Conservation (phyloP, 2,329 filamentous ascomycete genomes). For the Corniculantispora saksenae region DNA sequence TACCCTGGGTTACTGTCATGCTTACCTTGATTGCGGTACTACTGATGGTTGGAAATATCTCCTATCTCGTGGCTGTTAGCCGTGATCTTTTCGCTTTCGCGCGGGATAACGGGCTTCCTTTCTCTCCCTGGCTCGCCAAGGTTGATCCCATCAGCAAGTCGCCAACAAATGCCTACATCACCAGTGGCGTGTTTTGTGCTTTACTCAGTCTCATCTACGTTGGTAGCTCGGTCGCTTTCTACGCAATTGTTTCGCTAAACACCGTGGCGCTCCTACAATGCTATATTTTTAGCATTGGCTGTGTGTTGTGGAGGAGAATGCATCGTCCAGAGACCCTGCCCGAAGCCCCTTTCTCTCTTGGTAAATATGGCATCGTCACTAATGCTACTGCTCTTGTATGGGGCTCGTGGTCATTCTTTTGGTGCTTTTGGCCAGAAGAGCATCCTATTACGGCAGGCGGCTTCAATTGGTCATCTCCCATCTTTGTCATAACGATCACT, state of each 20-base stretch:
- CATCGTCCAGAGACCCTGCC: conserved; percentile 31
- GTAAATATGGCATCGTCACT: conserved; percentile 21
- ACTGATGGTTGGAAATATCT: conserved; percentile 24
- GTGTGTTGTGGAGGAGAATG: conserved; percentile 39
- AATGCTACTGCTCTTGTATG: no score
- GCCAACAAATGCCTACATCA: conserved; percentile 59
- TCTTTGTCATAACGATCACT: neutral
- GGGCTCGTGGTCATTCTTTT: no score
- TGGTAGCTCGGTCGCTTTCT: conserved; percentile 51
- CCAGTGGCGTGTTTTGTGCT: conserved; percentile 45
- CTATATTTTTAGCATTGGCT: conserved; percentile 50
- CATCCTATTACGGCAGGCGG: no score
- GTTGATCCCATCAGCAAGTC: conserved; percentile 60
- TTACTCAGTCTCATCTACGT: conserved; percentile 52
- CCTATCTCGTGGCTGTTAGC: conserved; percentile 27
- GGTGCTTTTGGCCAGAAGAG: no score
- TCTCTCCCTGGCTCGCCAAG: conserved; percentile 55
- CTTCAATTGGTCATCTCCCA: neutral
- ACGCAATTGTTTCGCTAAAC: conserved; percentile 53
- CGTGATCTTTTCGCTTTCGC: conserved; percentile 31
- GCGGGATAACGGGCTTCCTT: conserved; percentile 50
- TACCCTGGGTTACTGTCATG: neutral
- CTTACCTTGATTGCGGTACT: conserved; percentile 18
- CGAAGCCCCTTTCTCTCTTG: conserved; percentile 35
- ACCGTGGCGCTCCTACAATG: conserved; percentile 51